Evolutionary conservation across 768 basidiomycete genomes (phyloP).

Genomic region (Russula olivacea): DNA sequence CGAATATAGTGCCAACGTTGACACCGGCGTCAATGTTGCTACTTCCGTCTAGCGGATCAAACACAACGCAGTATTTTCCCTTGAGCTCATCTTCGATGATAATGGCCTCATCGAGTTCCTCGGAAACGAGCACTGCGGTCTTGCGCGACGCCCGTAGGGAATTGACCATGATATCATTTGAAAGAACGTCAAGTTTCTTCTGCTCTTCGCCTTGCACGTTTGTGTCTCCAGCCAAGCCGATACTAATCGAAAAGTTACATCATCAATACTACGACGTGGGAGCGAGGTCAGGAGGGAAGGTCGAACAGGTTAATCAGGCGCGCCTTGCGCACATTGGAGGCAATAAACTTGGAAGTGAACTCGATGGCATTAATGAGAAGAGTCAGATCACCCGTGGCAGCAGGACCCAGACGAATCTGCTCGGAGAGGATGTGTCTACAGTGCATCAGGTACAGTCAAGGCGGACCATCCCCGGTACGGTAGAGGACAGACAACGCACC

Average conservation of each 20-base stretch:
- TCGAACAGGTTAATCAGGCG: constrained; percentile 93
- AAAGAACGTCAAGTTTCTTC: constrained; percentile 97
- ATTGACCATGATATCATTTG: constrained; percentile 99
- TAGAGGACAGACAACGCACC: constrained; percentile 43
- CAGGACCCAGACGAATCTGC: constrained; percentile 73
- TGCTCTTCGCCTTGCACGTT: constrained; percentile 99
- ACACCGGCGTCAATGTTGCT: constrained; percentile 99
- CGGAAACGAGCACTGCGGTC: constrained; percentile 93
- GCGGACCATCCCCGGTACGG: not conserved
- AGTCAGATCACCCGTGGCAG: constrained; percentile 91
- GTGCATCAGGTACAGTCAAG: not conserved
- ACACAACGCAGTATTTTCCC: constrained; percentile 95
- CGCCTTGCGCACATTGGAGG: constrained; percentile 95
- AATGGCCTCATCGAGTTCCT: constrained; percentile 90
- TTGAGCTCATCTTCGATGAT: constrained; percentile 75
- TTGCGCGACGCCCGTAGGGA: constrained; percentile 94
- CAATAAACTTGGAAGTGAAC: constrained; percentile 94
- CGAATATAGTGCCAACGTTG: constrained; percentile 98
- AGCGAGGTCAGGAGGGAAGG: not conserved
- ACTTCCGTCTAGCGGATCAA: constrained; percentile 95
- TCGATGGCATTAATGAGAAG: constrained; percentile 93
- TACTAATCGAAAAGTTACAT: constrained; percentile 41
- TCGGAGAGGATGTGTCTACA: constrained; percentile 83
- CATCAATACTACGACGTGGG: constrained; percentile 5
- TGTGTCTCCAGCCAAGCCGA: constrained; percentile 92